Conservation (phyloP, 1,284 basidiomycete species). For the Anthracocystis walkeri region DNA sequence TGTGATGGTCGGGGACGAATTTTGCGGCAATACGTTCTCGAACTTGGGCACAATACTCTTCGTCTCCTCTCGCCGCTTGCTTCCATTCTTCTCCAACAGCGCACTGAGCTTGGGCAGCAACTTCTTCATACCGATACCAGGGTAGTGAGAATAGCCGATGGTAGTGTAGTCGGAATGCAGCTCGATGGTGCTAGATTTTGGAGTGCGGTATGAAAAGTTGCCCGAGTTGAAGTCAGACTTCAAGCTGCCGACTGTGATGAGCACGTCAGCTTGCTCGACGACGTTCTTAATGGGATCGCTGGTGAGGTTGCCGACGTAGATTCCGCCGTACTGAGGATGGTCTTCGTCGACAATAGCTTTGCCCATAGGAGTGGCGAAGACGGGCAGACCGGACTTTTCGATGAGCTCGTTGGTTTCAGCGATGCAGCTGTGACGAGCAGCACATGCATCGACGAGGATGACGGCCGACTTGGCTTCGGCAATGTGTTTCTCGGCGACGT, state of each 20-base stretch:
- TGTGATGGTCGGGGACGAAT: slow-evolving; percentile 31
- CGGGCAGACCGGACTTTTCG: slow-evolving; percentile 74
- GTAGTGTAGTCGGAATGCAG: slow-evolving; percentile 77
- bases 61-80: slow-evolving; percentile 26
- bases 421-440: slow-evolving; percentile 81
- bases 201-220: slow-evolving; percentile 72
- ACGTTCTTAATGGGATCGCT: slow-evolving; percentile 77
- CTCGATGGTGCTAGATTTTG: slow-evolving; percentile 72
- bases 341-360: slow-evolving; percentile 84
- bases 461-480: slow-evolving; percentile 78
- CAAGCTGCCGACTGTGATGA: slow-evolving; percentile 83
- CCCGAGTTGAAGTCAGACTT: slow-evolving; percentile 92
- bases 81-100: slow-evolving; percentile 21
- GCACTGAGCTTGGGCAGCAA: slow-evolving; percentile 58
- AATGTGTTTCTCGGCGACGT: slow-evolving; percentile 71
- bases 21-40: slow-evolving; percentile 36
- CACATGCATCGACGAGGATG: slow-evolving; percentile 89
- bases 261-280: slow-evolving; percentile 84
- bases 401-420: slow-evolving; percentile 79
- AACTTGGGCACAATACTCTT: slow-evolving; percentile 31
- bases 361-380: slow-evolving; percentile 82
- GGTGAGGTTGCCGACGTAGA: slow-evolving; percentile 71
- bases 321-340: slow-evolving; percentile 87
- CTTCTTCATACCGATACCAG: slow-evolving; percentile 68
- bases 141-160: slow-evolving; percentile 71